These are phyloP conservation scores for Fonsecaea pedrosoi DNA, from an alignment of 2,329 filamentous ascomycete genomes.

Conservation along the genomic window DNA sequence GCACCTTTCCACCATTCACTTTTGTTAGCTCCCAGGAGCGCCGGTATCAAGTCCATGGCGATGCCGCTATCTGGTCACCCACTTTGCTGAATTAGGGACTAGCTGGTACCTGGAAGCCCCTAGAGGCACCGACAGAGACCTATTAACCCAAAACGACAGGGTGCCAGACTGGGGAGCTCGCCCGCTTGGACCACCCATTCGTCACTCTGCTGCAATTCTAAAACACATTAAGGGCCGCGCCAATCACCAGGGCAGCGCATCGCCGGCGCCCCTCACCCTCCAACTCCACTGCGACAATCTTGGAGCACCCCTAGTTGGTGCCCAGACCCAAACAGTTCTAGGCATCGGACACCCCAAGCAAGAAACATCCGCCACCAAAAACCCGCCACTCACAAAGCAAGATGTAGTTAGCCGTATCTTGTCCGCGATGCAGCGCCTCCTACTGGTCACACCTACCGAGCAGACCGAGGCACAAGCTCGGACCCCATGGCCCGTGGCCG, in stretches of 20 bases:
- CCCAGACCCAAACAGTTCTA: constrained; percentile 12
- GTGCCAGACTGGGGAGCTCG: neutral
- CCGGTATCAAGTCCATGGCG: constrained; percentile 15
- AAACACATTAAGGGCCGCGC: constrained; percentile 36
- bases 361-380: constrained; percentile 4
- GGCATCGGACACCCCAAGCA: constrained; percentile 23
- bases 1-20: constrained; percentile 14
- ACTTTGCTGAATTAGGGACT: constrained; percentile 9
- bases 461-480: constrained; percentile 19
- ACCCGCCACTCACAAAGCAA: constrained; percentile 11
- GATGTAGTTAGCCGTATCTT: constrained; percentile 3
- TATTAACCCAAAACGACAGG: constrained; percentile 18
- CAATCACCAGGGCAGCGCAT: constrained; percentile 32
- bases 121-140: neutral
- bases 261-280: constrained; percentile 2
- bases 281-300: constrained; percentile 27
- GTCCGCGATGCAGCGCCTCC: neutral
- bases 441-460: neutral
- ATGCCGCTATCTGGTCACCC: constrained; percentile 22
- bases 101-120: constrained; percentile 1
- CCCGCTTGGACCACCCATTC: constrained; percentile 24
- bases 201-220: constrained; percentile 28
- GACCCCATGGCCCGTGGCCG: constrained; percentile 4
- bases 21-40: constrained; percentile 6
- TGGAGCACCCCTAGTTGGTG: constrained; percentile 2